Base-by-base conservation (phyloP, 352 stramenopile genomes). In the Phytophthora pisi region DNA sequence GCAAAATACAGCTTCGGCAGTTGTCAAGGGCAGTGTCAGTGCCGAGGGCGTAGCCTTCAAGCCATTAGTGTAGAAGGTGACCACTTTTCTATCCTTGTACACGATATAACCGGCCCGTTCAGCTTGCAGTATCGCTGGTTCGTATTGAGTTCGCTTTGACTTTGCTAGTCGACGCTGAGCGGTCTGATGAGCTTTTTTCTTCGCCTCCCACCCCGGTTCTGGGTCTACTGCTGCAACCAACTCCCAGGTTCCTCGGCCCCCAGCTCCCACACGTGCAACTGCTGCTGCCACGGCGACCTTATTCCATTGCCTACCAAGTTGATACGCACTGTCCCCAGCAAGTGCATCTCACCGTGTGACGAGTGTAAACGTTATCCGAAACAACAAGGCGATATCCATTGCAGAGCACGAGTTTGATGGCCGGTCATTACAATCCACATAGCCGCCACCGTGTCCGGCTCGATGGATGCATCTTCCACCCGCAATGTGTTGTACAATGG, bases 1-100 rank as follows among this genome's bases (percentile, higher is more conserved):
- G 36, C 64, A 61, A 45, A 34, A 30, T 28, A 63, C 28, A 10
- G 52, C 64, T 26, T 67, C 64, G 3, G 24, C 2, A 7, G 46
- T 60, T 30, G 46, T 47, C 0, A 24, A 49, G 2, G 53, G 28
- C n/a, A 68, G 24, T 8, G 38, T 28, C 0, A 20, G 24, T 10
- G 23, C 31, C 16, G 62, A 64, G 2, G 51, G 38, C 11, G 49
- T 70, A 3, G 54, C 31, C 11, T 54, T 58, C 36, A 65, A 34
- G 43, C 57, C 63, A 11, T 70, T 64, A 0, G 54, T 60, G 28
- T 59, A 67, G 13, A 67, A 55, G 1, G 64, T 43, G 3, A 67
- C 64, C 6, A 72, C 64, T n/a, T 68, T 64, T 24, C 46, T n/a
- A 53, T 64, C 65, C 43, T 64, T 72, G 53, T 51, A 67, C 9